phyloP scores from a whole-genome alignment of 768 basidiomycete species.

The Termitomyces sp. region DNA sequence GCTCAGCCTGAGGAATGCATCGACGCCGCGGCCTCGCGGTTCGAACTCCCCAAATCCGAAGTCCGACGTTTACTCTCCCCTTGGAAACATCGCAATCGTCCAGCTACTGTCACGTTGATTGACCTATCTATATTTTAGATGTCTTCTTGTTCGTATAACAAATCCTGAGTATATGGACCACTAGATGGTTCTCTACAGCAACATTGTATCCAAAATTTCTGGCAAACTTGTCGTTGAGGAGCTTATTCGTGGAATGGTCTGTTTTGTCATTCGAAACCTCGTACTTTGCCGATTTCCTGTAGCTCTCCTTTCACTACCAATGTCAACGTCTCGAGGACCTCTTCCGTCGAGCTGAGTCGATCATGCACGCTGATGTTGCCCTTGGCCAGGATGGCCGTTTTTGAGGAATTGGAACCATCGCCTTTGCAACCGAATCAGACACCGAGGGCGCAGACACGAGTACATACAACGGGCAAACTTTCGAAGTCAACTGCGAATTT shows the following conservation, averaged over 20 bases:
- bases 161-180: no score
- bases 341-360: conserved; percentile 86
- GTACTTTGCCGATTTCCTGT: conserved; percentile 13
- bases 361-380: conserved; percentile 90
- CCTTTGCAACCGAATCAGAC: conserved; percentile 79
- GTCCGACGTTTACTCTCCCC: no score
- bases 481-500: conserved; percentile 90
- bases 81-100: no score
- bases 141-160: no score
- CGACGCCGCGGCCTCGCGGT: no score
- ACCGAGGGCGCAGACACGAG: conserved; percentile 79
- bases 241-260: conserved; percentile 90
- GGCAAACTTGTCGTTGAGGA: conserved; percentile 38
- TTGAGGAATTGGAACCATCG: conserved; percentile 89
- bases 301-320: conserved; percentile 91
- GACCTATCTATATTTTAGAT: no score
- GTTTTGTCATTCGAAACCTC: conserved; percentile 42
- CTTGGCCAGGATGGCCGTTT: conserved; percentile 85
- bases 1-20: no score
- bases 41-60: no score
- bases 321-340: conserved; percentile 99
- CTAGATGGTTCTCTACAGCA: no score
- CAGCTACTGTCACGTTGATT: no score
- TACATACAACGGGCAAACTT: conserved; percentile 78
- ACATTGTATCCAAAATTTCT: no score